Conservation (phyloP, 139 green algal genomes). For the Pleodorina starrii region DNA sequence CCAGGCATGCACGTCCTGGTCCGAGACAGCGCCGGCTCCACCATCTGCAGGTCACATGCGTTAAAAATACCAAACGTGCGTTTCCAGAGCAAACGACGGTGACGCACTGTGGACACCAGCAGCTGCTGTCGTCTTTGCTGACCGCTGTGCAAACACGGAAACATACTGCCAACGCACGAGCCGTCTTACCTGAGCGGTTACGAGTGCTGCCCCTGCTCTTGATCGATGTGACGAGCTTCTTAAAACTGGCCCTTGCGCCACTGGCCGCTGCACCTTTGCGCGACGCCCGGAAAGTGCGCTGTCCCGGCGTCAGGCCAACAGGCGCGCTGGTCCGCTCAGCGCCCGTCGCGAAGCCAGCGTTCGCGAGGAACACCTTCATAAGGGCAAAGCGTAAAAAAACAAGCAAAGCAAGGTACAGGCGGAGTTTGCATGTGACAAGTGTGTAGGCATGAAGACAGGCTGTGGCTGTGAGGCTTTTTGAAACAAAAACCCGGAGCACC, state of each 20-base stretch:
- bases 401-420: too few species aligned
- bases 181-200: slow-evolving; percentile 11
- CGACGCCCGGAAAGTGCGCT: not conserved
- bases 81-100: too few species aligned
- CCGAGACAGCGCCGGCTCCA: not conserved
- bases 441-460: too few species aligned
- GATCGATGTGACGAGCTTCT: slow-evolving; percentile 25
- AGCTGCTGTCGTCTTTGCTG: too few species aligned
- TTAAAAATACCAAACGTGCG: too few species aligned
- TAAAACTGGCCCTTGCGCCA: not conserved
- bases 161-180: too few species aligned
- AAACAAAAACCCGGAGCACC: not conserved
- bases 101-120: too few species aligned
- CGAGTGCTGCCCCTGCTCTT: not conserved
- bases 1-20: not conserved
- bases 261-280: not conserved
- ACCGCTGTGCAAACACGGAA: too few species aligned
- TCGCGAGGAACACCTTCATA: not conserved
- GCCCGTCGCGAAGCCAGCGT: not conserved
- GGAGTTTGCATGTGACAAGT: too few species aligned
- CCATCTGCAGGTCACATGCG: too few species aligned
- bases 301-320: not conserved
- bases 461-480: too few species aligned
- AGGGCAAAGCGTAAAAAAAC: not conserved
- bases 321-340: not conserved